phyloP scores from a whole-genome alignment of 2,329 filamentous ascomycete genomes.

The Didymella glomerata region DNA sequence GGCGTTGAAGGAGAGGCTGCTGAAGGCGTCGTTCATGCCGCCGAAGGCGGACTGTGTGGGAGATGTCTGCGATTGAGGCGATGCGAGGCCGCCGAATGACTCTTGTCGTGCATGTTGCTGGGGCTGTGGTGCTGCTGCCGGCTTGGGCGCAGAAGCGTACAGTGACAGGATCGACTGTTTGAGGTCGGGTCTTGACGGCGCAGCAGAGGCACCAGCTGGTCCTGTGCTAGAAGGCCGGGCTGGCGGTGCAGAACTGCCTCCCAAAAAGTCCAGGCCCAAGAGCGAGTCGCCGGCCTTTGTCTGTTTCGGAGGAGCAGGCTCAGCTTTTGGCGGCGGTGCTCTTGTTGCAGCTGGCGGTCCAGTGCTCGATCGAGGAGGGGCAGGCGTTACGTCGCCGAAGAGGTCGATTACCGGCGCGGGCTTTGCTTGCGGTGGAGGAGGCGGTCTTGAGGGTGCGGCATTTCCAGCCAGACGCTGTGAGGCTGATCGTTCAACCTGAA shows the following conservation, averaged over 20 bases:
- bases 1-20: slow-evolving; percentile 68
- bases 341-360: slow-evolving; percentile 66
- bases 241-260: slow-evolving; percentile 72
- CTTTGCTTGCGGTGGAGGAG: slow-evolving; percentile 48
- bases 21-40: slow-evolving; percentile 83
- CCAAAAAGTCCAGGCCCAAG: slow-evolving; percentile 90
- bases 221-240: slow-evolving; percentile 81
- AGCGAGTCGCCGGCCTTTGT: slow-evolving; percentile 85
- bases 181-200: slow-evolving; percentile 84
- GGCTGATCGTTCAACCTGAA: slow-evolving; percentile 68
- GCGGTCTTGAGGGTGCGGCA: slow-evolving; percentile 38
- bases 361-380: slow-evolving; percentile 74
- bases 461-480: slow-evolving; percentile 60
- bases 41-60: slow-evolving; percentile 61
- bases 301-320: slow-evolving; percentile 65
- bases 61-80: slow-evolving; percentile 49
- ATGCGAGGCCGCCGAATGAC: slow-evolving; percentile 58
- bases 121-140: slow-evolving; percentile 66
- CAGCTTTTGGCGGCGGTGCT: slow-evolving; percentile 70
- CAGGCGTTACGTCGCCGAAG: slow-evolving; percentile 78
- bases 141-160: slow-evolving; percentile 84
- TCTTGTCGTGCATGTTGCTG: slow-evolving; percentile 62
- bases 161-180: slow-evolving; percentile 98
- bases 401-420: slow-evolving; percentile 69
- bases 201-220: slow-evolving; percentile 60